These are phyloP conservation scores for Drechslera avenae DNA, from an alignment of 2,329 filamentous ascomycete species.

Conservation along the genomic window DNA sequence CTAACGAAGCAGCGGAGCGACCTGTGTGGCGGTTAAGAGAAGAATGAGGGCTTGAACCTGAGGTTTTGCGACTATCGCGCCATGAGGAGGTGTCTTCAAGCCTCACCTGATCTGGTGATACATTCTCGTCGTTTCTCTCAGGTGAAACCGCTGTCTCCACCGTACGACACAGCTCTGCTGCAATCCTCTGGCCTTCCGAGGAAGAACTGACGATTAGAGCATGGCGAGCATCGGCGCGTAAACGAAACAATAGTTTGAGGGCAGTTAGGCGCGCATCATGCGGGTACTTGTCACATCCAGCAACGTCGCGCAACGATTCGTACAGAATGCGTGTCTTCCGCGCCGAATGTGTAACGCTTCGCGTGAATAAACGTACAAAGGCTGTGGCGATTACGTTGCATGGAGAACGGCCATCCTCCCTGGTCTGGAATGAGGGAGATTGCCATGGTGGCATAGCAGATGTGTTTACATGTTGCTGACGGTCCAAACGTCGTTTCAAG, in stretches of 20 bases:
- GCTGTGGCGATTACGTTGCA: conserved; percentile 74
- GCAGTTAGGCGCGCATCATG: conserved; percentile 48
- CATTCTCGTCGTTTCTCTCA: conserved; percentile 50
- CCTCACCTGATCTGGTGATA: conserved; percentile 23
- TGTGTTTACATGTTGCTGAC: conserved; percentile 23
- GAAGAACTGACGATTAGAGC: conserved; percentile 72
- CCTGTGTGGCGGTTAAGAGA: conserved; percentile 39
- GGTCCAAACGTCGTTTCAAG: conserved; percentile 49
- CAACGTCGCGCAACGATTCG: conserved; percentile 43
- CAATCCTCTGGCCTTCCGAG: conserved; percentile 74
- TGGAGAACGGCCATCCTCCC: conserved; percentile 52
- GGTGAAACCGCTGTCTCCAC: conserved; percentile 56
- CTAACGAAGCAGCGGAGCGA: conserved; percentile 29
- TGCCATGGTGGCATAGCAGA: conserved; percentile 23
- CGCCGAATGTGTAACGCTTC: conserved; percentile 69
- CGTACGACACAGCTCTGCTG: conserved; percentile 71
- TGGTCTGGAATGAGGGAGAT: conserved; percentile 21
- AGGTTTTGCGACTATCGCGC: conserved; percentile 40
- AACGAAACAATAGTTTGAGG: conserved; percentile 67
- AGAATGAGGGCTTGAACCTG: conserved; percentile 39
- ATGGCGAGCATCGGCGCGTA: conserved; percentile 81
- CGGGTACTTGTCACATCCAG: conserved; percentile 38
- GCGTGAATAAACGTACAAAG: conserved; percentile 77
- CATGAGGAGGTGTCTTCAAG: conserved; percentile 38
- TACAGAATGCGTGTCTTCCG: conserved; percentile 63